phyloP scores from a whole-genome alignment of 2,329 filamentous ascomycete genomes.

The Sporothrix dimorphospora region DNA sequence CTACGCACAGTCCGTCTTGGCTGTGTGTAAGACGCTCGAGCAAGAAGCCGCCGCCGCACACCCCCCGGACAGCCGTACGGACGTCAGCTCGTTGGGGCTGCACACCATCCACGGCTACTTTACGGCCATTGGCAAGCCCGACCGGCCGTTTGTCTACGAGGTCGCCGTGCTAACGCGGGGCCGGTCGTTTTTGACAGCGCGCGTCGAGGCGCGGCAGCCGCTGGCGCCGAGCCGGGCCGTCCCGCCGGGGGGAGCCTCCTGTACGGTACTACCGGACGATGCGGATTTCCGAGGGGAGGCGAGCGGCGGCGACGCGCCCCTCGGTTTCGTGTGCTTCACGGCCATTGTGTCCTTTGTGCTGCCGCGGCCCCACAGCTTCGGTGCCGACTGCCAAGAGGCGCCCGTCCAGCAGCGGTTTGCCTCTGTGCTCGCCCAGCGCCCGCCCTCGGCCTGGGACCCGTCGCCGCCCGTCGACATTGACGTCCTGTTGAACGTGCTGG shows the following conservation, averaged over 20 bases:
- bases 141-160: conserved; percentile 58
- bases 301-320: conserved; percentile 40
- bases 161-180: conserved; percentile 51
- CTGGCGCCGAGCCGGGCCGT: conserved; percentile 43
- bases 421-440: conserved; percentile 44
- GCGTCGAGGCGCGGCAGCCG: conserved; percentile 55
- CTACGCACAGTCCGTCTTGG: conserved; percentile 48
- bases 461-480: conserved; percentile 53
- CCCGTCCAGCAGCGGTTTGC: conserved; percentile 50
- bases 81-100: background rate
- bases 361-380: conserved; percentile 41
- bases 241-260: conserved; percentile 39
- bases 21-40: conserved; percentile 43
- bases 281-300: conserved; percentile 45
- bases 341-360: conserved; percentile 58
- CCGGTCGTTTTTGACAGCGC: conserved; percentile 53
- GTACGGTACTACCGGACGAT: background rate
- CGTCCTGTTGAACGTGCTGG: conserved; percentile 43
- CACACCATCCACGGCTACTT: conserved; percentile 59
- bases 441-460: conserved; percentile 49
- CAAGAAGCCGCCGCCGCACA: background rate
- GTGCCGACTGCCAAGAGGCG: conserved; percentile 45
- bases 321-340: conserved; percentile 53
- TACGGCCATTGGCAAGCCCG: conserved; percentile 49
- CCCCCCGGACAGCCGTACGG: conserved; percentile 22